Base-by-base conservation (phyloP, 2,329 filamentous ascomycete species). In the Pseudocercospora crystallina region DNA sequence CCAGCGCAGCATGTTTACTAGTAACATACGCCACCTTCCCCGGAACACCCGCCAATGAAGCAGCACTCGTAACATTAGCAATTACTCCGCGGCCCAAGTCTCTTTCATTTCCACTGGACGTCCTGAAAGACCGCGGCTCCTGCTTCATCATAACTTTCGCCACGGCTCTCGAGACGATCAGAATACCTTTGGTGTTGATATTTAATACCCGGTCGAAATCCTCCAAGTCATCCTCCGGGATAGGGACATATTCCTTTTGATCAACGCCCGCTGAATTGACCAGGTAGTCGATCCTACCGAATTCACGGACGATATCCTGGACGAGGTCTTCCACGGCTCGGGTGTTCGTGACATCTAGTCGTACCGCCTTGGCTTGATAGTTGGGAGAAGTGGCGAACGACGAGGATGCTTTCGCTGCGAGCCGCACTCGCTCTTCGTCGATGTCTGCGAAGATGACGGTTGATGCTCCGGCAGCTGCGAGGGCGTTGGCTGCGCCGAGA, bases 271-370 rank as follows among this genome's bases (percentile, higher is more conserved):
- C 44, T 14, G 26, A 32, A 20, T 47, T 37, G 2, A 47, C 37
- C 8, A 47, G 36, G 14, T 47, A 47, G 29, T 47, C 44, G 26
- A 47, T 40, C 30, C 44, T 39, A 3, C 37, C 44, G 8, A 47
- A 40, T 15, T 47, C 35, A 13, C 31, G 10, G 5, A 32, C 36
- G 1, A 47, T 32, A 11, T 13, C 13, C 26, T 47, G 9, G 4
- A 47, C 35, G 8, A 34, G 13, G 12, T 40, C 29, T 11, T 47
- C 44, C n/a, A 47, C 36, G 5, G 35, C 9, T n/a, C 14, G 17
- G 3, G 17, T 9, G n/a, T 47, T 15, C 20, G 35, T 40, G 2
- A 38, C 29, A 14, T 47, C 44, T 12, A 47, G 35, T 14, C 33
- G 17, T 11, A 14, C 39, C 10, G 32, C 36, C 29, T 40, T 40